A percentile compares a stretch with the other conserved stretches of the same genome.
phyloP scores from a whole-genome alignment of 2,329 filamentous ascomycete species.

The Fusarium buxicola region DNA sequence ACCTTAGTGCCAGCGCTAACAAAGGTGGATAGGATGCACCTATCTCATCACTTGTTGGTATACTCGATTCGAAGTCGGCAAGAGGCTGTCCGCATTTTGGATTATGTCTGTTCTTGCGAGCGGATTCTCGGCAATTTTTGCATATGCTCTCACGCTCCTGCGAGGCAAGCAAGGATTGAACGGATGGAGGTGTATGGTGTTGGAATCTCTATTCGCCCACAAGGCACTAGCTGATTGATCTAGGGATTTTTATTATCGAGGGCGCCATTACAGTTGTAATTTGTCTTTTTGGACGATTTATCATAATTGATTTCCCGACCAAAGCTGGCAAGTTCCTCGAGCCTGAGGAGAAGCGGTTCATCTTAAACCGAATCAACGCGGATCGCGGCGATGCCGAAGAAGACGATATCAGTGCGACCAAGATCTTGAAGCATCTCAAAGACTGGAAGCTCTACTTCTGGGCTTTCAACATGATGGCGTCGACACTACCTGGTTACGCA shows the following conservation, averaged over 20 bases:
- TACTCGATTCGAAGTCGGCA: slow-evolving; percentile 11
- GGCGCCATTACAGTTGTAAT: slow-evolving; percentile 13
- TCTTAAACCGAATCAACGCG: slow-evolving; percentile 7
- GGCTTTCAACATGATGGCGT: slow-evolving; percentile 20
- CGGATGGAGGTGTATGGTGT: slow-evolving; percentile 23
- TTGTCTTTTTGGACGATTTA: slow-evolving; percentile 1
- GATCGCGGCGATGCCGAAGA: slow-evolving; percentile 23
- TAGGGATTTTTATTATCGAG: slow-evolving; percentile 26
- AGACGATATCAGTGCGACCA: neutral
- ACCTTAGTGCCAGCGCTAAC: accelerated
- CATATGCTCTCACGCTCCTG: slow-evolving; percentile 15
- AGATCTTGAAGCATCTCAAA: slow-evolving; percentile 2
- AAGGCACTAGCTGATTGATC: too few species aligned
- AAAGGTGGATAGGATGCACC: neutral
- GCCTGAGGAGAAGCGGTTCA: slow-evolving; percentile 3
- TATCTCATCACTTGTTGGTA: slow-evolving; percentile 22
- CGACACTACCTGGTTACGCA: slow-evolving; percentile 14
- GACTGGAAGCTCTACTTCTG: slow-evolving; percentile 18
- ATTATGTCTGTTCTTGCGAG: slow-evolving; percentile 7
- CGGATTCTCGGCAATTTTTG: slow-evolving; percentile 8
- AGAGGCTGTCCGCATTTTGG: slow-evolving; percentile 9
- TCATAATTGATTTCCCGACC: slow-evolving; percentile 23
- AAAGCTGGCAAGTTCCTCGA: slow-evolving; percentile 14
- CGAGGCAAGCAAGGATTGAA: neutral
- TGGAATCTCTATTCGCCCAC: too few species aligned